Conservation (phyloP, 2,329 filamentous ascomycete species). For the Penicillium sp. region DNA sequence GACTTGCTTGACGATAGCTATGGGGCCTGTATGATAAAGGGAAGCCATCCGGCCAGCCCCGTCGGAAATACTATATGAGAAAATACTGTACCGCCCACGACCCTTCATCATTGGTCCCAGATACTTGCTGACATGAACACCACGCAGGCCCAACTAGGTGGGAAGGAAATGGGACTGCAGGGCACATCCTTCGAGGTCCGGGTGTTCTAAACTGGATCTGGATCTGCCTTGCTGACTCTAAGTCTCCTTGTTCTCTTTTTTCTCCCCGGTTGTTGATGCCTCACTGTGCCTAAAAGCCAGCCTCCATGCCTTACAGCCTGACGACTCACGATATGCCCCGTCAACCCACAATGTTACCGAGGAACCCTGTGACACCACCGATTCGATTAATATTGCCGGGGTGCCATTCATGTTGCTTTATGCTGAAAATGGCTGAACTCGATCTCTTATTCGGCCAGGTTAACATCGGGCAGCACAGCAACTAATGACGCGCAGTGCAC, state of each 20-base stretch:
- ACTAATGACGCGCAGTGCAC: constrained; percentile 21
- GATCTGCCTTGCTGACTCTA: background rate
- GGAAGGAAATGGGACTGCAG: constrained; percentile 6
- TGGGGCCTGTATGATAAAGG: constrained; percentile 12
- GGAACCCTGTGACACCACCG: constrained; percentile 24
- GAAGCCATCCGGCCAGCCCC: constrained; percentile 13
- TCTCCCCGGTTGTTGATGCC: constrained; percentile 3
- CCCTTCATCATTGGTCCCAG: constrained; percentile 22
- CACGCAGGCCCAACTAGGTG: constrained; percentile 10
- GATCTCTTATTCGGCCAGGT: constrained; percentile 5
- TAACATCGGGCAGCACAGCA: constrained; percentile 21
- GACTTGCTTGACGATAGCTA: constrained; percentile 19
- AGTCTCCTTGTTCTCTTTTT: background rate
- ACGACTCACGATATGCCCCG: constrained; percentile 22
- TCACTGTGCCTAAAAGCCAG: constrained; percentile 12
- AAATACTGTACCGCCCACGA: constrained; percentile 1
- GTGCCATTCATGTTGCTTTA: background rate
- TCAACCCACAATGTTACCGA: constrained; percentile 21
- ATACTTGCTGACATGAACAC: constrained; percentile 19
- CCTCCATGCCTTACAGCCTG: constrained; percentile 27
- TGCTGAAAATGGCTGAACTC: background rate
- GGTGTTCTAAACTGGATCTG: constrained; percentile 2
- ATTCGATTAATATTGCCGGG: background rate
- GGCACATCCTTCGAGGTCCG: constrained; percentile 15
- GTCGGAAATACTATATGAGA: constrained; percentile 15